Base-by-base conservation (phyloP, 352 stramenopile species). In the Phytophthora sansomeana region DNA sequence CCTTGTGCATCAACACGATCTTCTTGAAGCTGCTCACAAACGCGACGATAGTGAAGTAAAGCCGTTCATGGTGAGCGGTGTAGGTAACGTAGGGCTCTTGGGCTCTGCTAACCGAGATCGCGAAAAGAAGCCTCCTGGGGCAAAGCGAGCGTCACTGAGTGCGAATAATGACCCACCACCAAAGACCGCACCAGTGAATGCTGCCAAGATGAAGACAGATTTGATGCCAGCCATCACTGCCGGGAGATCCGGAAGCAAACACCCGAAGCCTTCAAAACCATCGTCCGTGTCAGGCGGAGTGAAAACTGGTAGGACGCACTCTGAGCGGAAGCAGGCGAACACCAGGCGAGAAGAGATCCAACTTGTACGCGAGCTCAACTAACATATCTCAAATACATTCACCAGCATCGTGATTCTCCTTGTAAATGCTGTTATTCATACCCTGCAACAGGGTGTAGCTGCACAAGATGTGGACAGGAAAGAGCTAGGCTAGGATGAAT, bases 41-140 rank as follows among this genome's bases (percentile, higher is more conserved):
- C 38, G 50, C 9, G 43, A 50, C 11, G 47, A 57, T 48, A 21
- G 24, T 0, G 66, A 76, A 2, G 26, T 47, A 11, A 70, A 72
- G 30, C 51, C 69, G 43, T 84, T 90, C 63, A 46, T 82, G 1
- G 81, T 87, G 33, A 80, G 69, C 38, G 69, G 81, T 28, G 79
- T 91, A 13, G 81, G 79, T 9, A 91, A 89, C 35, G 73, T 91
- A 19, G 85, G 78, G 11, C 74, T 87, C n/a, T 46, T 71, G 4
- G 60, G 46, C 5, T 59, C 57, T 28, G 57, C 19, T 14, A 68
- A 56, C 24, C 52, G 58, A 58, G 17, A 71, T 29, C 58, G 46
- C 7, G 64, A 68, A n/a, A 73, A 78, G 50, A 80, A 61, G 28
- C 77, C 62, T n/a, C 43, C 55, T 10, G 21, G 21, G 6, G 39